Evolutionary conservation across 805 yeast genomes (phyloP).

Genomic region (Saccharomycopsis amapae): DNA sequence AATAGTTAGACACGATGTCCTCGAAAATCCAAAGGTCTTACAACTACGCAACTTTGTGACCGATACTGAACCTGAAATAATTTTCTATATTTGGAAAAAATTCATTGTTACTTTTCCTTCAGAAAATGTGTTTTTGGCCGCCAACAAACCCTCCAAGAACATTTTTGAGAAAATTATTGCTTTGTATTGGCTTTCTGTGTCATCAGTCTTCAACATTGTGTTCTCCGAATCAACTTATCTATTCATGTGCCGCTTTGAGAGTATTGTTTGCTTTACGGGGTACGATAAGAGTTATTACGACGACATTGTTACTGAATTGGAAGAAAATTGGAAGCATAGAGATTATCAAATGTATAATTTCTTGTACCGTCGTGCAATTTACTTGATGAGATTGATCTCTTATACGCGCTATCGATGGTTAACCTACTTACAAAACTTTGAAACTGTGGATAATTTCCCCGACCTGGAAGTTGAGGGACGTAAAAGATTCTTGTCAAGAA

Average conservation of each 20-base stretch:
- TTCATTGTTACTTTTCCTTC: background rate
- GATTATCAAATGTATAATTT: conserved; percentile 5
- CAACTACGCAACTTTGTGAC: background rate
- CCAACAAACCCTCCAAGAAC: background rate
- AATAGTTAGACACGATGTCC: background rate
- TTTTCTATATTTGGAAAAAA: conserved; percentile 1
- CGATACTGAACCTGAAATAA: conserved; percentile 4
- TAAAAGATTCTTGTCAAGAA: background rate
- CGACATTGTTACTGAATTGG: conserved; percentile 3
- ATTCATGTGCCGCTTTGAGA: conserved; percentile 12
- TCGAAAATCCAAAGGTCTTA: background rate
- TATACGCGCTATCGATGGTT: conserved; percentile 8
- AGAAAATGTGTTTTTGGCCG: conserved; percentile 1
- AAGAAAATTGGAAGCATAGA: background rate
- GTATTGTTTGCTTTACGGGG: conserved; percentile 5
- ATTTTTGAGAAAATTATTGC: conserved; percentile 3
- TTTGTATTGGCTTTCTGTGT: conserved; percentile 3
- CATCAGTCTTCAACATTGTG: conserved; percentile 7
- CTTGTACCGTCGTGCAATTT: conserved; percentile 6
- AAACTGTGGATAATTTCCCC: background rate
- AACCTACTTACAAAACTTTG: background rate
- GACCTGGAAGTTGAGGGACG: background rate
- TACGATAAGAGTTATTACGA: background rate
- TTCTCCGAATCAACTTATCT: conserved; percentile 6
- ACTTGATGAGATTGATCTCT: conserved; percentile 8